Conservation (phyloP, 148 eudicot species). For the Rhododendron ferrugineum region DNA sequence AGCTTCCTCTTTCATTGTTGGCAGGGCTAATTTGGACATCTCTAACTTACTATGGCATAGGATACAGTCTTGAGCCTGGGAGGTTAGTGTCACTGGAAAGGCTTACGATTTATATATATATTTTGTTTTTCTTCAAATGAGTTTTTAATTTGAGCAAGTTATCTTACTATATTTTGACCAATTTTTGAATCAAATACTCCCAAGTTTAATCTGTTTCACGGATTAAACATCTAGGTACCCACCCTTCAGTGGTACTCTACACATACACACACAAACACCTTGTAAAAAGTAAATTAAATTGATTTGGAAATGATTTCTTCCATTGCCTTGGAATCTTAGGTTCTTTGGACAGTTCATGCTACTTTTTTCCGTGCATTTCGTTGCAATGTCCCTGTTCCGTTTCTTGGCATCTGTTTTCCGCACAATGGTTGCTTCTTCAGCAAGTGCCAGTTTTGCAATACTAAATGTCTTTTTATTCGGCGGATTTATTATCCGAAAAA, state of each 20-base stretch:
- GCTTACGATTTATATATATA: neutral
- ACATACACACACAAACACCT: neutral
- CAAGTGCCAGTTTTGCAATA: constrained; percentile 43
- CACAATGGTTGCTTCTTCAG: constrained; percentile 43
- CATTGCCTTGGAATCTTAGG: constrained; percentile 21
- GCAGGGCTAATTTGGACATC: constrained; percentile 58
- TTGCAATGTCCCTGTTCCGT: constrained; percentile 63
- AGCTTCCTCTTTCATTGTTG: constrained; percentile 59
- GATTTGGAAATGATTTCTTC: neutral
- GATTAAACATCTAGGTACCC: neutral
- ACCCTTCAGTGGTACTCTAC: neutral
- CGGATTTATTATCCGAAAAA: constrained; percentile 66
- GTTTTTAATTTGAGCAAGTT: neutral
- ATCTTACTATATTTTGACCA: neutral
- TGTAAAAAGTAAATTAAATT: neutral
- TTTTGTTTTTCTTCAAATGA: neutral
- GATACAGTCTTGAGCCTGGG: constrained; percentile 58
- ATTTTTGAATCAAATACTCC: neutral
- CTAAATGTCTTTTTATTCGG: constrained; percentile 44
- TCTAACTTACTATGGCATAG: constrained; percentile 71
- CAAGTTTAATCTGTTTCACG: neutral
- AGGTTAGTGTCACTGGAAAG: constrained; percentile 42
- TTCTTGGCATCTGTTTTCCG: constrained; percentile 57
- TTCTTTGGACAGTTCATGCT: constrained; percentile 68
- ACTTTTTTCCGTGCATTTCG: constrained; percentile 49